A percentile compares a stretch with the other conserved stretches of the same genome.
Conservation (phyloP, 495 filamentous ascomycete species). For the Apiosordaria backusii region DNA sequence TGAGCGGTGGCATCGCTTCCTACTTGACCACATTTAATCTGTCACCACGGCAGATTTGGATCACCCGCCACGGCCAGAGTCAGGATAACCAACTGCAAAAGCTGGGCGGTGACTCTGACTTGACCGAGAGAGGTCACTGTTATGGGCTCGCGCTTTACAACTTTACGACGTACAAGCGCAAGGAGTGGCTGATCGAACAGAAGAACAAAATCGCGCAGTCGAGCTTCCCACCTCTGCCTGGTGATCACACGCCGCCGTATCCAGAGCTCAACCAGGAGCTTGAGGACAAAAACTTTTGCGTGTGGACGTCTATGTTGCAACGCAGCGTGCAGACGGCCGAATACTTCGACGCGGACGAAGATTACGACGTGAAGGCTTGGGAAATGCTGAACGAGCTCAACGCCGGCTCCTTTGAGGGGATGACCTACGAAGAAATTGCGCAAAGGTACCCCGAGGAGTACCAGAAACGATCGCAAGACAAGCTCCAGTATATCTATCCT, state of each 20-base stretch:
- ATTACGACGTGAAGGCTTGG: slow-evolving; percentile 96
- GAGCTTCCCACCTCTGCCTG: slow-evolving; percentile 76
- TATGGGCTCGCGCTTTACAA: slow-evolving; percentile 70
- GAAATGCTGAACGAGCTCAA: slow-evolving; percentile 97
- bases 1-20: slow-evolving; percentile 84
- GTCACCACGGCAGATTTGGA: slow-evolving; percentile 93
- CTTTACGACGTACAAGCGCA: slow-evolving; percentile 72
- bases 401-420: slow-evolving; percentile 84
- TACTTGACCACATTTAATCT: slow-evolving; percentile 96
- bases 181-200: slow-evolving; percentile 74
- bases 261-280: slow-evolving; percentile 67
- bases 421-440: slow-evolving; percentile 90
- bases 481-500: slow-evolving; percentile 90
- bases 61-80: slow-evolving; percentile 89
- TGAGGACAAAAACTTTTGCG: slow-evolving; percentile 84
- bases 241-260: slow-evolving; percentile 91
- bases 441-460: slow-evolving; percentile 72
- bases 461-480: slow-evolving; percentile 67
- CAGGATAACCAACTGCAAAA: slow-evolving; percentile 73
- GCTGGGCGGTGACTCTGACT: slow-evolving; percentile 79
- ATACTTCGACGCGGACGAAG: slow-evolving; percentile 86
- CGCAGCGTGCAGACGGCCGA: slow-evolving; percentile 79
- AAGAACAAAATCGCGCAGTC: slow-evolving; percentile 64
- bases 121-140: slow-evolving; percentile 67
- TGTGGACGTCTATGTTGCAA: slow-evolving; percentile 97